Evolutionary conservation across 2,329 filamentous ascomycete genomes (phyloP).

Genomic region (Ceratocystis albifundus): DNA sequence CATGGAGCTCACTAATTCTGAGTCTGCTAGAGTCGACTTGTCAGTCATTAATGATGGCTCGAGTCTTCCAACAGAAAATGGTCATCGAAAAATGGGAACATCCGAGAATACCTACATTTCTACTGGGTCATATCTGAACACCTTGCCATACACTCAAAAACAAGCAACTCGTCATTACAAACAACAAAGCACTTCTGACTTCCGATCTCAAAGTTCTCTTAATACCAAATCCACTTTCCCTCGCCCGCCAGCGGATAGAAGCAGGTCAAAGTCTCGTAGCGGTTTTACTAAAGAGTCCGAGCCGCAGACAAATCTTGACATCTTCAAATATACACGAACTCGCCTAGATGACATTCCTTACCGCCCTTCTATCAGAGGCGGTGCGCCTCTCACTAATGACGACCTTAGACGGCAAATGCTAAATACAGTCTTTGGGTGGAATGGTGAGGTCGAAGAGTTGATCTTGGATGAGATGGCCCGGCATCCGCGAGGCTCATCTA

Average conservation of each 20-base stretch:
- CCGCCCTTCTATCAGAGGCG: slow-evolving; percentile 49
- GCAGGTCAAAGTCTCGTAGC: not conserved
- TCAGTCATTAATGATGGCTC: not conserved
- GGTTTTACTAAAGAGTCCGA: not conserved
- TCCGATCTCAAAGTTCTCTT: slow-evolving; percentile 13
- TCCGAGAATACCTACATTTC: slow-evolving; percentile 58
- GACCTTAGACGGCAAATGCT: slow-evolving; percentile 85
- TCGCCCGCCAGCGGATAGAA: not conserved
- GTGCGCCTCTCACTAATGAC: slow-evolving; percentile 56
- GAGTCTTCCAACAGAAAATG: slow-evolving; percentile 36
- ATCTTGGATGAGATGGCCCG: slow-evolving; percentile 73
- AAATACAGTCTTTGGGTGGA: slow-evolving; percentile 88
- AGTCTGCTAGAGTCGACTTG: slow-evolving; percentile 47
- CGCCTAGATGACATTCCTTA: slow-evolving; percentile 76
- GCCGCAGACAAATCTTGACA: slow-evolving; percentile 46
- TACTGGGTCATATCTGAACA: slow-evolving; percentile 42
- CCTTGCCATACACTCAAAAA: not conserved
- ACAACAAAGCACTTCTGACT: not conserved
- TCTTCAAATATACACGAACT: slow-evolving; percentile 77
- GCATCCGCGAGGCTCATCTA: slow-evolving; percentile 61
- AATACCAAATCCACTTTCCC: slow-evolving; percentile 44
- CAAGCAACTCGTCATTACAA: not conserved
- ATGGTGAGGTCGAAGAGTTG: slow-evolving; percentile 67
- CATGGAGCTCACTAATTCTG: slow-evolving; percentile 37
- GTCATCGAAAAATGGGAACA: not conserved